phyloP scores from a whole-genome alignment of 257 asterid species.

The Eucommia ulmoides region DNA sequence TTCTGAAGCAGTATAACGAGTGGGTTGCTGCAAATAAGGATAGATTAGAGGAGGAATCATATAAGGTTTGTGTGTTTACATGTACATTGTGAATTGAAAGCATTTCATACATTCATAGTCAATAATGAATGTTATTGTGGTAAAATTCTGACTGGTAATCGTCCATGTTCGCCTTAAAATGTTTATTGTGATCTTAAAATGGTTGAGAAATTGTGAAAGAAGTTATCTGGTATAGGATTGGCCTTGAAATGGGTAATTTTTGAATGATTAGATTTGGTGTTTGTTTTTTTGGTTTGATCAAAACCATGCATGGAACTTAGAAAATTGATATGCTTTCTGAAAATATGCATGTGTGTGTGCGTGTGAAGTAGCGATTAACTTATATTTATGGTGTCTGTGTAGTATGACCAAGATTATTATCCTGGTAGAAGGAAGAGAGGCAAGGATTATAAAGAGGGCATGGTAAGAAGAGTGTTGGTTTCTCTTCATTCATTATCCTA shows the following conservation, averaged over 20 bases:
- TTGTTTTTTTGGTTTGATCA: too few relatives aligned
- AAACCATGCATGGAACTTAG: too few relatives aligned
- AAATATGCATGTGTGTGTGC: too few relatives aligned
- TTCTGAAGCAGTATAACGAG: slow-evolving; percentile 75
- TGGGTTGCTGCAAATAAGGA: slow-evolving; percentile 81
- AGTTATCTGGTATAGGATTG: too few relatives aligned
- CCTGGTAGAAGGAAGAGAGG: slow-evolving; percentile 98
- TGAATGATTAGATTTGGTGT: too few relatives aligned
- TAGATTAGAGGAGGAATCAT: slow-evolving; percentile 72
- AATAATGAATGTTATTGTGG: too few relatives aligned
- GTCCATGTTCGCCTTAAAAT: not conserved
- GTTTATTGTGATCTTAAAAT: not conserved
- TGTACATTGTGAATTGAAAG: not conserved
- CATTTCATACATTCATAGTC: too few relatives aligned
- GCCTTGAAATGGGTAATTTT: too few relatives aligned
- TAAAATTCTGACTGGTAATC: not conserved
- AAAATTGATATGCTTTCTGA: too few relatives aligned
- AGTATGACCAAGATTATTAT: slow-evolving; percentile 89
- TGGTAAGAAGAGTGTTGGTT: slow-evolving; percentile 35
- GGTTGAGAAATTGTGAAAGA: too few relatives aligned
- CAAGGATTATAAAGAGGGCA: slow-evolving; percentile 76
- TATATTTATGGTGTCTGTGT: slow-evolving; percentile 23
- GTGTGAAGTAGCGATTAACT: too few relatives aligned
- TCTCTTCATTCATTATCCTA: too few relatives aligned
- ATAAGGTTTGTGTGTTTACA: slow-evolving; percentile 32